Evolutionary conservation across 495 filamentous ascomycete genomes (phyloP), one percentile per base, ranked within the genome.

Genomic region (Talaromyces trachyspermus): DNA sequence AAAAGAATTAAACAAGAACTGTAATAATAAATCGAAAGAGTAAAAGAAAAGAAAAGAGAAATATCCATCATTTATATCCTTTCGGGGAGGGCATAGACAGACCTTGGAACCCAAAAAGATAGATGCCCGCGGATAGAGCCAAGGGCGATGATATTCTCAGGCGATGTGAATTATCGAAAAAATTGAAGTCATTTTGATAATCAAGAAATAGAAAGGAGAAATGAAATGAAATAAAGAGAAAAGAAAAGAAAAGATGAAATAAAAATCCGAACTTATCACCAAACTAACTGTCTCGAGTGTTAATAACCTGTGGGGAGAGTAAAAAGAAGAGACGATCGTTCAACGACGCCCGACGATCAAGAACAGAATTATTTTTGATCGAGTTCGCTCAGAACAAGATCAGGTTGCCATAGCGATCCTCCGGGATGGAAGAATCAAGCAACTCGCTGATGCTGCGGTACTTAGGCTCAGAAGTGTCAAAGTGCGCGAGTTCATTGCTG

Each of bases 21-120:
- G 29, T 30, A 52, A 23, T 33, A 39, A 29, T 22, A 46, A 49
- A 47, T 18, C 32, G 11, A 20, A 27, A 23, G 23, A 24, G 39
- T 45, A 47, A 37, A 42, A 25, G 25, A 14, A 48, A 43, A 48
- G 37, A 43, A 47, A 43, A 15, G 47, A 50, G 30, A 48, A 48
- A 36, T 30, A 29, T 20, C 49, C 37, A 46, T 6, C 36, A 35
- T 42, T 27, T 46, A 33, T 25, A 36, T n/a, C 3, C 14, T 30
- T 12, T 30, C 27, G 12, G 27, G 6, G 6, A 7, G 7, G 7
- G 12, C 7, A 30, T 12, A 30, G 27, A 6, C 27, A 30, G 27
- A 6, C n/a, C n/a, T n/a, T n/a, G n/a, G n/a, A 30, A 30, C 7
- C 27, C 27, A 12, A 30, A 32, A 32, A 32, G 27, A 32, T 10